A percentile compares a stretch with the other conserved stretches of the same genome.
These are phyloP conservation scores for Aquanectria penicillioides DNA, from an alignment of 2,329 filamentous ascomycete species.

Conservation along the genomic window DNA sequence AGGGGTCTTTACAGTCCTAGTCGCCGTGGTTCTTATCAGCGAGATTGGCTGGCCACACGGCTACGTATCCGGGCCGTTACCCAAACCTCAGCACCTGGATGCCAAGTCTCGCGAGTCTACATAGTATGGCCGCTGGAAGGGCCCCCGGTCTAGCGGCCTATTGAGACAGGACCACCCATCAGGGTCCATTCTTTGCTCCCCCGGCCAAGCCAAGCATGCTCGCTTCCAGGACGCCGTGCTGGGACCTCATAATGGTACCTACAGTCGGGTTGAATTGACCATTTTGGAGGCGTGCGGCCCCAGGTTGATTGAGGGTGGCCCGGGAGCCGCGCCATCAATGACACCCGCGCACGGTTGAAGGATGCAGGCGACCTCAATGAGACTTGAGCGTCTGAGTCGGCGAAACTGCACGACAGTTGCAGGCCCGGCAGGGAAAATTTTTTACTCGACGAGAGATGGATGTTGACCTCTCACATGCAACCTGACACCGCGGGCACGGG, in stretches of 20 bases:
- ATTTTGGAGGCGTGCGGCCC: slow-evolving; percentile 29
- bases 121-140: slow-evolving; percentile 30
- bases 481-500: slow-evolving; percentile 31
- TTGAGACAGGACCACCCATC: slow-evolving; percentile 33
- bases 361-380: slow-evolving; percentile 10
- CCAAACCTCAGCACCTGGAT: slow-evolving; percentile 39
- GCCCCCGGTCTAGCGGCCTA: slow-evolving; percentile 21
- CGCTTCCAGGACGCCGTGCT: slow-evolving; percentile 38
- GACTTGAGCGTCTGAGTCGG: slow-evolving; percentile 5
- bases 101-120: slow-evolving; percentile 29
- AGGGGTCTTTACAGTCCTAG: slow-evolving; percentile 41
- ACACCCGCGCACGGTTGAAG: slow-evolving; percentile 15
- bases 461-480: slow-evolving; percentile 17
- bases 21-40: slow-evolving; percentile 40
- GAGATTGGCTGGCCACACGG: slow-evolving; percentile 46
- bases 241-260: slow-evolving; percentile 38
- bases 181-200: slow-evolving; percentile 34
- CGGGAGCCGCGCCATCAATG: slow-evolving; percentile 20
- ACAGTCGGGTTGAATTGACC: slow-evolving; percentile 27
- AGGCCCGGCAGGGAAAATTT: slow-evolving; percentile 17
- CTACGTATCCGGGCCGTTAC: slow-evolving; percentile 49
- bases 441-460: slow-evolving; percentile 2
- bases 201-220: slow-evolving; percentile 37
- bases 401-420: slow-evolving; percentile 16
- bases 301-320: slow-evolving; percentile 29